A percentile compares a stretch with the other conserved stretches of the same genome.
These are phyloP conservation scores for Fusarium abutilonis DNA, from an alignment of 2,329 filamentous ascomycete genomes.

Conservation along the genomic window DNA sequence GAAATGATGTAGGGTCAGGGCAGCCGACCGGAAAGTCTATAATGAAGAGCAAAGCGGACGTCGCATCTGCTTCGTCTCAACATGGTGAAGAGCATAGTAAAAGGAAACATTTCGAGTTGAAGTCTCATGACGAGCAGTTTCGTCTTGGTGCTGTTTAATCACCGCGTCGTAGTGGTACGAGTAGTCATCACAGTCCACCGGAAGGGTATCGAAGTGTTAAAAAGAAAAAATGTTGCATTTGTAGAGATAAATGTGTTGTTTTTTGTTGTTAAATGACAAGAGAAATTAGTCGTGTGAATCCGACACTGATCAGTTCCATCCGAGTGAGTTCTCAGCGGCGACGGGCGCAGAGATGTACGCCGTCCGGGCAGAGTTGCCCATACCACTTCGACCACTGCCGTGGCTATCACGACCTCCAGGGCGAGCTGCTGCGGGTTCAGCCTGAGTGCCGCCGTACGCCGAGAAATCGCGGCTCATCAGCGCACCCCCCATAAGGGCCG, in stretches of 20 bases:
- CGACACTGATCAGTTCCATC: conserved; percentile 77
- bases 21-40: conserved; percentile 44
- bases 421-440: conserved; percentile 25
- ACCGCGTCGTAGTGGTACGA: conserved; percentile 38
- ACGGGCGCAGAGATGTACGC: conserved; percentile 86
- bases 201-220: conserved; percentile 50
- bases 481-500: conserved; percentile 76
- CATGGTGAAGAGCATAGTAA: conserved; percentile 34
- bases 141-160: conserved; percentile 19
- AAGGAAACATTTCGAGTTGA: conserved; percentile 42
- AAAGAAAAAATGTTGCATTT: conserved; percentile 42
- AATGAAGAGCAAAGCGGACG: conserved; percentile 38
- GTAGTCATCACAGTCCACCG: conserved; percentile 44
- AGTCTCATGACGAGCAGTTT: conserved; percentile 27
- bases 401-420: conserved; percentile 65
- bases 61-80: conserved; percentile 36
- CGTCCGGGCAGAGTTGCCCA: conserved; percentile 64
- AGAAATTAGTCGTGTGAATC: conserved; percentile 28
- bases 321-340: conserved; percentile 92
- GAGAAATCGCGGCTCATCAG: conserved; percentile 66
- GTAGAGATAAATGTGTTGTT: conserved; percentile 36
- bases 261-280: conserved; percentile 24
- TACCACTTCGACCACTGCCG: conserved; percentile 70
- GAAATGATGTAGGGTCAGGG: conserved; percentile 35
- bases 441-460: conserved; percentile 61